phyloP scores from a whole-genome alignment of 495 filamentous ascomycete species.

The Xylaria telfairii region DNA sequence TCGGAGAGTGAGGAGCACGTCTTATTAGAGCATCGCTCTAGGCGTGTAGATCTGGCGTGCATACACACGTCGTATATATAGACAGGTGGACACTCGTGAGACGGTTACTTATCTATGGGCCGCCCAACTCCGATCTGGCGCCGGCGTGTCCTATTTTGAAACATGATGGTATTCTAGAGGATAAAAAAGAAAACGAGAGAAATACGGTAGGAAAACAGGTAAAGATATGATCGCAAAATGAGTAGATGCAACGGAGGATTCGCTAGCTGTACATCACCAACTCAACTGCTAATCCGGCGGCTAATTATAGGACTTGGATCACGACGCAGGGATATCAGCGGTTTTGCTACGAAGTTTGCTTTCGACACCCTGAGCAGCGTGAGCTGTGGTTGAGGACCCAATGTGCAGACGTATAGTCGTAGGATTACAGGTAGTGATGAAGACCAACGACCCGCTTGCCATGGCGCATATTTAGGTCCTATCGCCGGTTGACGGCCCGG shows the following conservation, averaged over 20 bases:
- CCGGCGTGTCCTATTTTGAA: slow-evolving; percentile 4
- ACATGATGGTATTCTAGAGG: background rate
- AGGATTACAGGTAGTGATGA: background rate
- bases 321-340: background rate
- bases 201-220: background rate
- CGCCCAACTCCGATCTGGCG: background rate
- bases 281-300: background rate
- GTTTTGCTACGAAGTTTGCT: background rate
- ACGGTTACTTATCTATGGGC: slow-evolving; percentile 5
- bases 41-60: background rate
- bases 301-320: background rate
- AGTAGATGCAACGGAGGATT: background rate
- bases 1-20: background rate
- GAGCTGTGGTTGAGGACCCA: background rate
- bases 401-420: background rate
- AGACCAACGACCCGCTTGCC: background rate
- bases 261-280: background rate
- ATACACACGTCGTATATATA: background rate
- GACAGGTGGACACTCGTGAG: background rate
- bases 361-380: background rate
- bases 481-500: background rate
- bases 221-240: background rate
- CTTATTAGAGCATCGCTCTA: slow-evolving; percentile 23
- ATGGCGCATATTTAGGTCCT: background rate
- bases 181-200: background rate